Evolutionary conservation across 345 rosid genomes (phyloP).

Genomic region (Isatis tinctoria): DNA sequence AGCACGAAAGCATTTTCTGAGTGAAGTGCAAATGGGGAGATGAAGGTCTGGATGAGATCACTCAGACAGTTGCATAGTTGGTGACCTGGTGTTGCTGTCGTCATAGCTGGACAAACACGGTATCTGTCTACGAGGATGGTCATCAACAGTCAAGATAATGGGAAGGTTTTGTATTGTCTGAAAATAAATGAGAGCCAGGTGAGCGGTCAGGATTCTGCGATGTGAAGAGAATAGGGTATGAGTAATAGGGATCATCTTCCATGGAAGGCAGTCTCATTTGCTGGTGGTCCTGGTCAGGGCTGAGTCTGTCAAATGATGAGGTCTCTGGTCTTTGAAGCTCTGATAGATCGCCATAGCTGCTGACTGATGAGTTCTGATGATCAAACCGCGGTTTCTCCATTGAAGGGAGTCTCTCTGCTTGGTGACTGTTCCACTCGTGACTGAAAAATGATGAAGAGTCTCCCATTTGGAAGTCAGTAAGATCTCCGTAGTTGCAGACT

Average conservation of each 20-base stretch:
- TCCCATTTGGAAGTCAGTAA: slow-evolving; percentile 17
- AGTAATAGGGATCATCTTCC: slow-evolving; percentile 79
- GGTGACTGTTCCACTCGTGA: slow-evolving; percentile 23
- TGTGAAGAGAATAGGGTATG: slow-evolving; percentile 75
- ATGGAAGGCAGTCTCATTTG: slow-evolving; percentile 60
- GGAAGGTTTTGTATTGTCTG: slow-evolving; percentile 22
- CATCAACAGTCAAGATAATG: slow-evolving; percentile 27
- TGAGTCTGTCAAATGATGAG: slow-evolving; percentile 38
- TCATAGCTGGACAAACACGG: slow-evolving; percentile 90
- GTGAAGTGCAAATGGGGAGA: slow-evolving; percentile 91
- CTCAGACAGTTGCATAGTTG: slow-evolving; percentile 60
- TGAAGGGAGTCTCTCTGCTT: slow-evolving; percentile 25
- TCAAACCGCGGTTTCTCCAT: slow-evolving; percentile 33
- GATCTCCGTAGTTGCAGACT: slow-evolving; percentile 52
- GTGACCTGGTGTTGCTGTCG: slow-evolving; percentile 95
- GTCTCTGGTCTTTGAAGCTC: slow-evolving; percentile 27
- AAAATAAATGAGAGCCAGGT: slow-evolving; percentile 10
- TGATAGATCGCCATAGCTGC: slow-evolving; percentile 48
- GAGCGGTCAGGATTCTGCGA: slow-evolving; percentile 27
- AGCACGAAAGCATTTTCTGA: slow-evolving; percentile 68
- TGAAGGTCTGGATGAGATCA: slow-evolving; percentile 65
- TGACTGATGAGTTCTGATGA: slow-evolving; percentile 44
- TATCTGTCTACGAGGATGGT: too few species aligned
- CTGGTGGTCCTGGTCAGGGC: slow-evolving; percentile 43
- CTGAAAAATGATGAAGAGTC: slow-evolving; percentile 37